Conservation (phyloP, 148 eudicot genomes). For the Amaranthus palmeri region DNA sequence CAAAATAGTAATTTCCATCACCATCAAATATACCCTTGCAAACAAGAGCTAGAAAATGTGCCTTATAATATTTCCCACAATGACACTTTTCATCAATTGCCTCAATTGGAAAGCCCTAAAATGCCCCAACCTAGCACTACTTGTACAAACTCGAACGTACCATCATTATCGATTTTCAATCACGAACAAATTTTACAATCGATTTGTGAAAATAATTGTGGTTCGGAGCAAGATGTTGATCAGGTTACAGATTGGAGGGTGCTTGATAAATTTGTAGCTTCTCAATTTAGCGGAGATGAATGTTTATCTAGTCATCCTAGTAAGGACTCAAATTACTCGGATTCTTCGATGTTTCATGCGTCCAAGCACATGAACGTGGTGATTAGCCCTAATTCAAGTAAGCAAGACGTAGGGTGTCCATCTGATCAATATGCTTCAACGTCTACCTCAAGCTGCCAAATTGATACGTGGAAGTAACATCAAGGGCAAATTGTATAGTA, state of each 20-base stretch:
- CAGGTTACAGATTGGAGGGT: conserved; percentile 79
- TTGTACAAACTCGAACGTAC: conserved; percentile 12
- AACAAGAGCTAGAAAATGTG: conserved; percentile 52
- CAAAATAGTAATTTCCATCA: conserved; percentile 27
- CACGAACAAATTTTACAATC: conserved; percentile 24
- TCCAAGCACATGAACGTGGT: conserved; percentile 41
- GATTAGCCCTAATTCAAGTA: conserved; percentile 33
- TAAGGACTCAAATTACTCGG: conserved; percentile 32
- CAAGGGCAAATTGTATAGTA: background rate
- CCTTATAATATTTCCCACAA: conserved; percentile 34
- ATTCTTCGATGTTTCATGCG: conserved; percentile 29
- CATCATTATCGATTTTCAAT: conserved; percentile 14
- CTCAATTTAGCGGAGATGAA: conserved; percentile 65
- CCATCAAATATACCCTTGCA: conserved; percentile 37
- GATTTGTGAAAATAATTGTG: conserved; percentile 19
- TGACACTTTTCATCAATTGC: conserved; percentile 57
- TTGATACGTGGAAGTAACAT: conserved; percentile 62
- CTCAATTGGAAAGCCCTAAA: conserved; percentile 64
- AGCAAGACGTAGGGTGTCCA: conserved; percentile 26
- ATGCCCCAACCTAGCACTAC: conserved; percentile 29
- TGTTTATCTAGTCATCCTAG: conserved; percentile 7
- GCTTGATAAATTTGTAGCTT: conserved; percentile 79
- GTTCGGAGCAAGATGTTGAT: conserved; percentile 31
- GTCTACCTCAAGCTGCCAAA: conserved; percentile 46
- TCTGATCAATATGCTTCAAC: conserved; percentile 42